These are phyloP conservation scores for Suhomyces bolitotheri DNA, from an alignment of 1,139 yeast species.

Conservation along the genomic window DNA sequence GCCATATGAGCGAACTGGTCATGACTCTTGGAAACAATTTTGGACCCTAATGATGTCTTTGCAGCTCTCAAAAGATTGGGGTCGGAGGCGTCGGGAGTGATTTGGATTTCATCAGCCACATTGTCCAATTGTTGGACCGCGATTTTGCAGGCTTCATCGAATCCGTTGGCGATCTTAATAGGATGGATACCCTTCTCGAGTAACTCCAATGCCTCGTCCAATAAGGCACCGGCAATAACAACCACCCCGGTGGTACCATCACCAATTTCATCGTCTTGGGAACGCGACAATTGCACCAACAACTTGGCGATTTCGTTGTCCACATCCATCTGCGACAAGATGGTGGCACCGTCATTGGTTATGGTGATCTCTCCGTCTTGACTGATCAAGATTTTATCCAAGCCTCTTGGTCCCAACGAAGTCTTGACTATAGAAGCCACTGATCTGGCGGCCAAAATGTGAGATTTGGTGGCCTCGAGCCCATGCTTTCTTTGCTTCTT, in stretches of 20 bases:
- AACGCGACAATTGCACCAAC: conserved; percentile 87
- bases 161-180: conserved; percentile 94
- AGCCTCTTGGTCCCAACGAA: conserved; percentile 96
- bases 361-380: conserved; percentile 98
- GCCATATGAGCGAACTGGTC: conserved; percentile 96
- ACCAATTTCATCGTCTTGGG: conserved; percentile 98
- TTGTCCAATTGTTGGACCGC: conserved; percentile 77
- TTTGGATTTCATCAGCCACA: conserved; percentile 64
- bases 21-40: conserved; percentile 91
- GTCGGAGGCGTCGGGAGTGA: conserved; percentile 49
- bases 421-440: conserved; percentile 92
- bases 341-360: conserved; percentile 98
- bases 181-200: conserved; percentile 98
- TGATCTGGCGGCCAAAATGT: conserved; percentile 92
- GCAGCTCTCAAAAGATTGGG: conserved; percentile 81
- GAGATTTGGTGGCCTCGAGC: conserved; percentile 90
- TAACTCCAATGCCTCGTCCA: conserved; percentile 92
- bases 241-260: conserved; percentile 99
- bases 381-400: conserved; percentile 86
- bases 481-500: conserved; percentile 91
- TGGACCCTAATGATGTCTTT: conserved; percentile 90
- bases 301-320: conserved; percentile 96
- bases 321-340: conserved; percentile 91
- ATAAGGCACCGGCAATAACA: conserved; percentile 88
- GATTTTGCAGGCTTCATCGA: conserved; percentile 92